Evolutionary conservation across 305 asterid species (phyloP).

Genomic region (Rubia tinctorum): DNA sequence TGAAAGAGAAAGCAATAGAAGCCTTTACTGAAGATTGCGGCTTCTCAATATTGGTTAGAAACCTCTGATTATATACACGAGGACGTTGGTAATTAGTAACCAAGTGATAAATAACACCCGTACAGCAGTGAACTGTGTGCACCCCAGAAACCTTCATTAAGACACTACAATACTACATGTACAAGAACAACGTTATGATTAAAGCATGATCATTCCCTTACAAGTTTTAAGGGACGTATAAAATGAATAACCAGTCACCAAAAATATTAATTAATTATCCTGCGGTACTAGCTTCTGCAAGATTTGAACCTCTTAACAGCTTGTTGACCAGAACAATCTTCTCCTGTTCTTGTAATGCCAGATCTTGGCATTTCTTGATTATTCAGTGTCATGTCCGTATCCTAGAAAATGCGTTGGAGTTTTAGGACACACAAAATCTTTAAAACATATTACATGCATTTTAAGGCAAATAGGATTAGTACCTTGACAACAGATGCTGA

Average conservation of each 20-base stretch:
- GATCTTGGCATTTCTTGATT: slow-evolving; percentile 40
- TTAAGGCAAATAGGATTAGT: slow-evolving; percentile 1
- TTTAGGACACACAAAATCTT: background rate
- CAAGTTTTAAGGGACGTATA: slow-evolving; percentile 8
- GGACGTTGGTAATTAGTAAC: background rate
- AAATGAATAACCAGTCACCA: background rate
- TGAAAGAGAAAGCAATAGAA: slow-evolving; percentile 29
- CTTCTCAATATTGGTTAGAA: slow-evolving; percentile 27
- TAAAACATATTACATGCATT: background rate
- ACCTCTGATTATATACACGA: slow-evolving; percentile 15
- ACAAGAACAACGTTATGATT: slow-evolving; percentile 16
- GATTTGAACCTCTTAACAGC: slow-evolving; percentile 49
- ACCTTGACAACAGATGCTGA: slow-evolving; percentile 65
- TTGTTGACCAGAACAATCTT: slow-evolving; percentile 44
- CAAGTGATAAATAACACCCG: slow-evolving; percentile 1
- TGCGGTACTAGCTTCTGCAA: slow-evolving; percentile 29
- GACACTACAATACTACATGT: slow-evolving; percentile 21
- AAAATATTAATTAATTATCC: slow-evolving; percentile 17
- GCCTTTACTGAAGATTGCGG: slow-evolving; percentile 16
- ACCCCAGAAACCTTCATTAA: slow-evolving; percentile 13
- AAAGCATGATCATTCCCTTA: slow-evolving; percentile 4
- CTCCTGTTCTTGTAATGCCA: slow-evolving; percentile 38
- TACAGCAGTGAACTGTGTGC: slow-evolving; percentile 15
- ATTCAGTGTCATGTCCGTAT: slow-evolving; percentile 27
- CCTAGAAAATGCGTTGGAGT: slow-evolving; percentile 28